A percentile compares a stretch with the other conserved stretches of the same genome.
phyloP scores from a whole-genome alignment of 306 rosid species.

The Glycine latifolia region DNA sequence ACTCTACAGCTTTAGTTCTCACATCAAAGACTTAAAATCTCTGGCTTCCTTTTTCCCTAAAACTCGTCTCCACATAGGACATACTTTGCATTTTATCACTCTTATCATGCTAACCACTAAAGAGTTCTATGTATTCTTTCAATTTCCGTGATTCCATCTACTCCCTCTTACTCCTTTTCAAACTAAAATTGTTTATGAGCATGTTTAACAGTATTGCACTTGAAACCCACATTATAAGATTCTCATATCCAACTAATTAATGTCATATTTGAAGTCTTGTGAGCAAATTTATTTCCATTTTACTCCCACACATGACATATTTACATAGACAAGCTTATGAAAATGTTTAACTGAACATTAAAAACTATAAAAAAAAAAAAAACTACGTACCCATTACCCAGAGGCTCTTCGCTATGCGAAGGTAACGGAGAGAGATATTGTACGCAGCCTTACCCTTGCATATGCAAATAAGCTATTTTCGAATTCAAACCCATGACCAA shows the following conservation, averaged over 20 bases:
- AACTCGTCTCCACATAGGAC: constrained; percentile 11
- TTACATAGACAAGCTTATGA: constrained; percentile 19
- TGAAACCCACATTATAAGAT: constrained; percentile 16
- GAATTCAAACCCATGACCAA: no score
- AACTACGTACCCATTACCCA: no score
- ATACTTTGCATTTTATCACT: constrained; percentile 26
- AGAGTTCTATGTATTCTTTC: constrained; percentile 17
- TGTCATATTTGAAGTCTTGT: constrained; percentile 20
- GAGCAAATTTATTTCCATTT: constrained; percentile 15
- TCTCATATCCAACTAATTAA: constrained; percentile 19
- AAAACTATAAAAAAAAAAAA: not conserved
- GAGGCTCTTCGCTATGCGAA: no score
- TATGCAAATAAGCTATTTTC: no score
- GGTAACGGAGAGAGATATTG: no score
- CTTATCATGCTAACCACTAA: constrained; percentile 23
- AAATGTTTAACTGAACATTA: not conserved
- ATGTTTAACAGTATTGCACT: not conserved
- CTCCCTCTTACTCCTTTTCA: constrained; percentile 5
- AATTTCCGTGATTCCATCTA: not conserved
- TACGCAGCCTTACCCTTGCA: no score
- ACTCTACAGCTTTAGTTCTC: constrained; percentile 16
- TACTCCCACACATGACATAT: not conserved
- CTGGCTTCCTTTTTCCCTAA: constrained; percentile 14
- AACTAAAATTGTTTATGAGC: constrained; percentile 6
- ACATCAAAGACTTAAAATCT: constrained; percentile 4